Base-by-base conservation (phyloP, 2,329 filamentous ascomycete species). In the Phialocephala subalpina region DNA sequence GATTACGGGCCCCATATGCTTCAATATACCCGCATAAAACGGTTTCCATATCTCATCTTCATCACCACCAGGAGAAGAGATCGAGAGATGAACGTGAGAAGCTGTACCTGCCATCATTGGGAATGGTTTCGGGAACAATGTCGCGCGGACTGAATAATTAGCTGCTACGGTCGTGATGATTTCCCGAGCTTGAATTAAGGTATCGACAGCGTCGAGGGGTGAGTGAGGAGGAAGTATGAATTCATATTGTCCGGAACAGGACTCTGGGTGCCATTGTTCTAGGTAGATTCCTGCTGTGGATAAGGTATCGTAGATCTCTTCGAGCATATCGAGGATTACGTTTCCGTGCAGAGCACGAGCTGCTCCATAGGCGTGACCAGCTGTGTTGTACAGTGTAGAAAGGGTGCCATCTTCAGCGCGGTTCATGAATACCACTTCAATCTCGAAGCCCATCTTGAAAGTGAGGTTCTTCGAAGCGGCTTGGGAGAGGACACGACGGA, bases 391-490 rank as follows among this genome's bases (percentile, higher is more conserved):
- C 0, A 78, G 73, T 8, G 79, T 77, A 47, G 79, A 81, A n/a
- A 76, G 73, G 11, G 58, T 72, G 1, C 58, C 45, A 70, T 66
- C 53, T 7, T 18, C 77, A 69, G 29, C 77, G 71, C 38, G 78
- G 73, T 22, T 83, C 69, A 95, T 81, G 69, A 97, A 89, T 1
- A 92, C 83, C 11, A 96, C 86, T 77, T 97, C 93, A 47, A 97
- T 87, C 77, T 97, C 93, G 70, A 96, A 97, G 0, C 93, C 93
- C 18, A 93, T 78, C 0, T 90, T 81, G 57, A 94, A 87, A 2
- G 82, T 78, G 2, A 93, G 80, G 1, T 82, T 81, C 42, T 86
- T 80, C 1, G 78, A 72, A 12, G 83, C 79, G 0, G 91, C 84
- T 6, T 79, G 78, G 0, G 83, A 79, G 1, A 90, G 74, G 0